These are phyloP conservation scores for Stellera chamaejasme DNA, from an alignment of 345 rosid genomes.

Conservation along the genomic window DNA sequence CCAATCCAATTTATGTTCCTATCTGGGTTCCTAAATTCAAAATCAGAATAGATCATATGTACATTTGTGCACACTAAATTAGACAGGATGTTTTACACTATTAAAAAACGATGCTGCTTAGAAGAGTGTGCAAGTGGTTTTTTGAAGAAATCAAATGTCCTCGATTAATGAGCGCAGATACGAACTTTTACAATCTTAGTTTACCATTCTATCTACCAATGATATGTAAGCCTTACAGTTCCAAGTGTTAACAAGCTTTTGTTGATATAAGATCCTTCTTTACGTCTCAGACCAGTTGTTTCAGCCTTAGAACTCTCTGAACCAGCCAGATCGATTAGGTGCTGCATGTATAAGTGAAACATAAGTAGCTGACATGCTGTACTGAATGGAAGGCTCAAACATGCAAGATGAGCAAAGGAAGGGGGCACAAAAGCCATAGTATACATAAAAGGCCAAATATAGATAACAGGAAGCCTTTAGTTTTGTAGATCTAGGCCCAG, in stretches of 20 bases:
- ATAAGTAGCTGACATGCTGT: not conserved
- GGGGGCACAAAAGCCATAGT: not conserved
- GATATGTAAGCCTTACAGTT: constrained; percentile 53
- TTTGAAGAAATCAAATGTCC: too few species aligned
- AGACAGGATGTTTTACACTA: too few species aligned
- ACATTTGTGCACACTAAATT: too few species aligned
- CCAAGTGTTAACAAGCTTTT: constrained; percentile 98
- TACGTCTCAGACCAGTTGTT: constrained; percentile 89
- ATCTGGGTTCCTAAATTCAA: too few species aligned
- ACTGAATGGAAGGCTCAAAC: not conserved
- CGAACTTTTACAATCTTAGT: too few species aligned
- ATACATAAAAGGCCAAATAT: constrained; percentile 9
- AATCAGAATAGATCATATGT: too few species aligned
- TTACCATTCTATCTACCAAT: too few species aligned
- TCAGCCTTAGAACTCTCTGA: constrained; percentile 99
- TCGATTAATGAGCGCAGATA: too few species aligned
- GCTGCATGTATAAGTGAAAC: constrained; percentile 64
- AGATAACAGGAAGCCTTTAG: constrained; percentile 9
- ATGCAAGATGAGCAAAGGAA: not conserved
- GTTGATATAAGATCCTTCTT: constrained; percentile 96
- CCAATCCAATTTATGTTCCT: too few species aligned
- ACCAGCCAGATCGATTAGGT: constrained; percentile 99
- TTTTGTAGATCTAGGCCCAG: constrained; percentile 8
- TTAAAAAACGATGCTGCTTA: too few species aligned
- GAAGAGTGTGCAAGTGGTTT: too few species aligned